phyloP scores from a whole-genome alignment of 163 green algal species.

The Scenedesmus sp. region DNA sequence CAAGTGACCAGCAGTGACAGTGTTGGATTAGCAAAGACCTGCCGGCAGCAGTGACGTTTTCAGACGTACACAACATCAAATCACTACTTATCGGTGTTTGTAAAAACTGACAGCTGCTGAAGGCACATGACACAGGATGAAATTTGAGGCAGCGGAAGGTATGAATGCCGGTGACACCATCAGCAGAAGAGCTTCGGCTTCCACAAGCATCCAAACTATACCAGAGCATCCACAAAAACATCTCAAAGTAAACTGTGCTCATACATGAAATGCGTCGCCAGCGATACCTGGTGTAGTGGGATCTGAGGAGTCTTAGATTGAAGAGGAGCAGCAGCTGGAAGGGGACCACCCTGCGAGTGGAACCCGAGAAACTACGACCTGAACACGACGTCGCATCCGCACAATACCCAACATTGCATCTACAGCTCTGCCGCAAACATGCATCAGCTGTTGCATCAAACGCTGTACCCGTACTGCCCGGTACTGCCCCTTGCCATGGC shows the following conservation, averaged over 20 bases:
- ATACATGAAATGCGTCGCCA: too few relatives aligned
- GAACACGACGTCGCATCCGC: too few relatives aligned
- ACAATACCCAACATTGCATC: too few relatives aligned
- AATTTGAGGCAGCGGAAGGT: neutral
- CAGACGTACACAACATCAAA: neutral
- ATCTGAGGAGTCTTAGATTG: neutral
- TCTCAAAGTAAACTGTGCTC: neutral
- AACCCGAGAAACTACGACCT: too few relatives aligned
- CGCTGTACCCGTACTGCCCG: too few relatives aligned
- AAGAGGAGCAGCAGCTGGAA: neutral
- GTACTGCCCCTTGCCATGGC: too few relatives aligned
- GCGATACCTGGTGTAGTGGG: too few relatives aligned
- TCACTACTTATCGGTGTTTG: neutral
- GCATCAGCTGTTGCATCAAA: too few relatives aligned
- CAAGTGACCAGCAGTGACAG: neutral
- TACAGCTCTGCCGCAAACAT: too few relatives aligned
- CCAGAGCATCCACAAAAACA: neutral
- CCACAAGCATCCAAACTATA: neutral
- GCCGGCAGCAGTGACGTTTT: neutral
- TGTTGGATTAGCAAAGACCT: neutral
- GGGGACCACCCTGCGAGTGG: too few relatives aligned
- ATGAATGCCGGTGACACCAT: neutral
- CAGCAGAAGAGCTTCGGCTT: neutral
- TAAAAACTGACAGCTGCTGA: neutral
- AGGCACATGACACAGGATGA: neutral